These are phyloP conservation scores for Fusarium nurragi DNA, from an alignment of 2,329 filamentous ascomycete genomes.

Conservation along the genomic window DNA sequence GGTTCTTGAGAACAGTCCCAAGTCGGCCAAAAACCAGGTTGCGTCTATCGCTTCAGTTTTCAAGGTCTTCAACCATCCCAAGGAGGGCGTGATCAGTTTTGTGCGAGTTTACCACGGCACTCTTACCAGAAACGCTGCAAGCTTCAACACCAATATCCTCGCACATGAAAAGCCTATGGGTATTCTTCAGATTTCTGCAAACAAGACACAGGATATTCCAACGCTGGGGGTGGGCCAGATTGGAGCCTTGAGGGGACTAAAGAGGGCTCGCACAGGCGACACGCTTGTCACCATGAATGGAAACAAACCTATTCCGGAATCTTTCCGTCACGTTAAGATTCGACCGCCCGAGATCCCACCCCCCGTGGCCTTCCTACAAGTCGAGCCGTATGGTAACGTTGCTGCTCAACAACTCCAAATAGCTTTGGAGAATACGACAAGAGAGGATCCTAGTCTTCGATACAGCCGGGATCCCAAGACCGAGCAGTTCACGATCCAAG, in stretches of 20 bases:
- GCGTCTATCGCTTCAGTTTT: slow-evolving; percentile 76
- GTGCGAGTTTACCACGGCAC: slow-evolving; percentile 90
- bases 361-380: slow-evolving; percentile 94
- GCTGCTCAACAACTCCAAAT: slow-evolving; percentile 84
- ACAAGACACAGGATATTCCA: slow-evolving; percentile 84
- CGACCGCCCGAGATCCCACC: slow-evolving; percentile 89
- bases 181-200: slow-evolving; percentile 88
- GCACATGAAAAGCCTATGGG: slow-evolving; percentile 82
- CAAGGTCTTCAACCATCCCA: slow-evolving; percentile 91
- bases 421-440: slow-evolving; percentile 78
- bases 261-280: slow-evolving; percentile 91
- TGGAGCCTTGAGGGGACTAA: slow-evolving; percentile 89
- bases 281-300: slow-evolving; percentile 81
- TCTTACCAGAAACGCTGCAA: slow-evolving; percentile 74
- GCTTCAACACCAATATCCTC: slow-evolving; percentile 89
- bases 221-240: slow-evolving; percentile 88
- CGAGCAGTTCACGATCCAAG: slow-evolving; percentile 90
- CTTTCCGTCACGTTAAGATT: slow-evolving; percentile 80
- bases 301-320: slow-evolving; percentile 69
- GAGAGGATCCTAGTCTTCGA: slow-evolving; percentile 92
- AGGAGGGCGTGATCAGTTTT: slow-evolving; percentile 88
- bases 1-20: slow-evolving; percentile 54
- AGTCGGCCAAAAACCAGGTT: slow-evolving; percentile 48
- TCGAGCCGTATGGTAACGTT: slow-evolving; percentile 80
- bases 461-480: slow-evolving; percentile 88